phyloP scores from a whole-genome alignment of 2,329 filamentous ascomycete species.

The Aspergillus neoniger region DNA sequence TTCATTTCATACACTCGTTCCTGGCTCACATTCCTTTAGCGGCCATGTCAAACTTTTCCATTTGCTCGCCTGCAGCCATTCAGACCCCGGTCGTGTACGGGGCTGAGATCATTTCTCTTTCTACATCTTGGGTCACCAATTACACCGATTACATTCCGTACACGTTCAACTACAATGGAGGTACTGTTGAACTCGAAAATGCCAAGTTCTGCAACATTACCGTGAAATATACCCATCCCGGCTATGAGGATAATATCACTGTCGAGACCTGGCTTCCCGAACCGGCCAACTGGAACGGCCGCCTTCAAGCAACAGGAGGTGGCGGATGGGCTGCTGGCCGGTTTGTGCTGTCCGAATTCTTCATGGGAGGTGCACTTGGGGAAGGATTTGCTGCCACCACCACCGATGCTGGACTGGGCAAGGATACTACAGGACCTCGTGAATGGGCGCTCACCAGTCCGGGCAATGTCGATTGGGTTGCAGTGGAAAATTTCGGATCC shows the following conservation, averaged over 20 bases:
- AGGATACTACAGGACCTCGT: not conserved
- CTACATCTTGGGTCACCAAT: conserved; percentile 18
- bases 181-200: conserved; percentile 3
- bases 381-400: conserved; percentile 12
- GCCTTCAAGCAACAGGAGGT: conserved; percentile 43
- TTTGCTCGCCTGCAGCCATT: conserved; percentile 9
- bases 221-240: conserved; percentile 42
- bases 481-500: conserved; percentile 8
- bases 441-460: conserved; percentile 14
- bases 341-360: conserved; percentile 12
- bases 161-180: conserved; percentile 15
- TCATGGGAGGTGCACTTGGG: conserved; percentile 16
- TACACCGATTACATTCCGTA: conserved; percentile 9
- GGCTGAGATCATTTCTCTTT: conserved; percentile 22
- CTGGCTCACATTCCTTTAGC: too few species aligned
- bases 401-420: conserved; percentile 18
- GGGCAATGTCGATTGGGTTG: conserved; percentile 2
- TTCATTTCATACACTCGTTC: too few species aligned
- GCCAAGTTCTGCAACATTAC: conserved; percentile 42
- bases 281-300: conserved; percentile 36
- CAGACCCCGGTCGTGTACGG: conserved; percentile 17
- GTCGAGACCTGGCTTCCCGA: conserved; percentile 40
- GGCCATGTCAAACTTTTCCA: not conserved
- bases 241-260: conserved; percentile 36
- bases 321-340: conserved; percentile 34